A percentile compares a stretch with the other conserved stretches of the same genome.
These are phyloP conservation scores for Boletus rufocinnamomeus DNA, from an alignment of 768 basidiomycete species.

Conservation along the genomic window DNA sequence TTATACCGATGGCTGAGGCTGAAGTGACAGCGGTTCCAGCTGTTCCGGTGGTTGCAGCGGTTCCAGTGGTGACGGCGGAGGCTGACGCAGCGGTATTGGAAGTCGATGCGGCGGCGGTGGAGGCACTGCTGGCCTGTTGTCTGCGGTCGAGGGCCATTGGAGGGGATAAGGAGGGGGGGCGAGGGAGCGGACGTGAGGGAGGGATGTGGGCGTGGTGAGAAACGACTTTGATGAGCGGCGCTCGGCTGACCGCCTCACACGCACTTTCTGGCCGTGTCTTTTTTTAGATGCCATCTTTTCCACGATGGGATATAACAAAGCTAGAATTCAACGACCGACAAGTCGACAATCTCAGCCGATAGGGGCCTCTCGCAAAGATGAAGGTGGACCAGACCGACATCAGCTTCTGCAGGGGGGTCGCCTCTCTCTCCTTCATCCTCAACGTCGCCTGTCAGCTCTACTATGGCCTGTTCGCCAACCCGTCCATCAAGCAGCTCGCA, in stretches of 20 bases:
- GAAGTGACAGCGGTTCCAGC: not conserved
- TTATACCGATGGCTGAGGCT: constrained; percentile 18
- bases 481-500: not conserved
- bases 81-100: constrained; percentile 1
- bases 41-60: not conserved
- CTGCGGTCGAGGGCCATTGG: constrained; percentile 25
- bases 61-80: constrained; percentile 2
- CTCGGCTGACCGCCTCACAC: constrained; percentile 19
- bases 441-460: not conserved
- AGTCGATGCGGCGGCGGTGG: constrained; percentile 6
- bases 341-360: too few relatives aligned
- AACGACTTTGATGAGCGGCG: not conserved
- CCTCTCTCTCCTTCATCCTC: not conserved
- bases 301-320: too few relatives aligned
- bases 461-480: not conserved
- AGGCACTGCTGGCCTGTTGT: constrained; percentile 20
- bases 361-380: not conserved
- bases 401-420: not conserved
- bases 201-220: not conserved
- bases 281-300: constrained; percentile 14
- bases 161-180: not conserved
- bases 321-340: too few relatives aligned
- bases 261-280: constrained; percentile 1
- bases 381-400: not conserved
- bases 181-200: not conserved